Percentiles rank a stretch among this genome's conserved stretches.
These are phyloP conservation scores for Chalciporus piperatus DNA, from an alignment of 768 basidiomycete species.

Conservation along the genomic window DNA sequence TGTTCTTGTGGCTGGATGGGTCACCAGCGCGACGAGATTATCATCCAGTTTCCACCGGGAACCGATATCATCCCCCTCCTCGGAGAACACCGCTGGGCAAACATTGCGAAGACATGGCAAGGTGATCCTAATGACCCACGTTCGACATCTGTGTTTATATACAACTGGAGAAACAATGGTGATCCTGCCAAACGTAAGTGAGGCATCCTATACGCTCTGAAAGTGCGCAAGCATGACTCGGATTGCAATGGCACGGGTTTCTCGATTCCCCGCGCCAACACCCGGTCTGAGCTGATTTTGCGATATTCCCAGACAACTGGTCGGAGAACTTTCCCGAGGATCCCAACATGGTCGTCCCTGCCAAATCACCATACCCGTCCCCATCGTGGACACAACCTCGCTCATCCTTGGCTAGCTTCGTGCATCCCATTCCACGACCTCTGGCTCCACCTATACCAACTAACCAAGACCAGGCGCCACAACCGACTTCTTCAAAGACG, in stretches of 20 bases:
- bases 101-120: slow-evolving; percentile 11
- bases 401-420: slow-evolving; percentile 17
- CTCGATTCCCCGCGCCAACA: background rate
- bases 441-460: background rate
- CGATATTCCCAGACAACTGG: slow-evolving; percentile 25
- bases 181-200: slow-evolving; percentile 31
- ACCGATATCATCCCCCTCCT: slow-evolving; percentile 28
- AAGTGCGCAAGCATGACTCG: background rate
- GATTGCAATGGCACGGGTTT: background rate
- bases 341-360: slow-evolving; percentile 10
- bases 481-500: background rate
- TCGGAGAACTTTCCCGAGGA: slow-evolving; percentile 17
- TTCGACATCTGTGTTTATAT: slow-evolving; percentile 25
- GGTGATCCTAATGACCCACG: slow-evolving; percentile 8
- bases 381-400: slow-evolving; percentile 24
- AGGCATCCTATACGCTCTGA: background rate
- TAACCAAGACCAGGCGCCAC: background rate
- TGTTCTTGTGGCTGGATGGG: background rate
- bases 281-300: background rate
- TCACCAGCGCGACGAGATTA: slow-evolving; percentile 27
- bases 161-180: slow-evolving; percentile 31
- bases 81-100: slow-evolving; percentile 25
- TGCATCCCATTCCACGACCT: slow-evolving; percentile 23
- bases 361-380: slow-evolving; percentile 25
- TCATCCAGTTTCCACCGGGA: slow-evolving; percentile 24